These are phyloP conservation scores for Ammopiptanthus mongolicus DNA, from an alignment of 306 rosid genomes.

Conservation along the genomic window DNA sequence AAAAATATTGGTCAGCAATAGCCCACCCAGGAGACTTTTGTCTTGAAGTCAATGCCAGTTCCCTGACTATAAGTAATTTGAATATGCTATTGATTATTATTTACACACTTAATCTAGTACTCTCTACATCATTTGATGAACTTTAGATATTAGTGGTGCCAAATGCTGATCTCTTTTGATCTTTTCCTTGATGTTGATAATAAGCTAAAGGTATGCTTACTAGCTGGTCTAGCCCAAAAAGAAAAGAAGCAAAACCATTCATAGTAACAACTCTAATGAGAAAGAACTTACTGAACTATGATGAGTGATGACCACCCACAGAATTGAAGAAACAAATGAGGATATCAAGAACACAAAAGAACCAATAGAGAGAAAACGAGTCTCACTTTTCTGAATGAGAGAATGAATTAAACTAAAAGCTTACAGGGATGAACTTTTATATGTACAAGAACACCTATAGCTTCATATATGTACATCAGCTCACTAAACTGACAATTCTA, in stretches of 20 bases:
- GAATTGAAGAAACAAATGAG: too few species aligned
- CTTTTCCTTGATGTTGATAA: background rate
- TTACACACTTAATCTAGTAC: background rate
- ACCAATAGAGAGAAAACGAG: too few species aligned
- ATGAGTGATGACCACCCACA: too few species aligned
- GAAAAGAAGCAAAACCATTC: background rate
- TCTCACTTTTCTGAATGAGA: background rate
- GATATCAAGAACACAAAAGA: too few species aligned
- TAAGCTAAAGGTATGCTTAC: background rate
- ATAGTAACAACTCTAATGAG: background rate
- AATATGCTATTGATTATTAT: background rate
- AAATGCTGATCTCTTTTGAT: background rate
- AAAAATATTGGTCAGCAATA: background rate
- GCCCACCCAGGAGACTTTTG: background rate
- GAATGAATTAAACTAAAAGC: background rate
- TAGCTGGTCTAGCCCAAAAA: background rate
- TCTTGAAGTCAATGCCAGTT: background rate
- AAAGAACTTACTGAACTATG: background rate
- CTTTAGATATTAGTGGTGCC: background rate
- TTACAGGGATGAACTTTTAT: too few species aligned
- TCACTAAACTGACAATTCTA: too few species aligned
- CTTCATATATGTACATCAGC: too few species aligned
- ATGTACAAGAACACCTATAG: too few species aligned
- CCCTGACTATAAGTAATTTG: background rate
- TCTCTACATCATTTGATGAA: background rate